Percentiles rank a stretch among this genome's conserved stretches.
phyloP scores from a whole-genome alignment of 2,329 filamentous ascomycete genomes.

The Phyllosticta citrichinensis region DNA sequence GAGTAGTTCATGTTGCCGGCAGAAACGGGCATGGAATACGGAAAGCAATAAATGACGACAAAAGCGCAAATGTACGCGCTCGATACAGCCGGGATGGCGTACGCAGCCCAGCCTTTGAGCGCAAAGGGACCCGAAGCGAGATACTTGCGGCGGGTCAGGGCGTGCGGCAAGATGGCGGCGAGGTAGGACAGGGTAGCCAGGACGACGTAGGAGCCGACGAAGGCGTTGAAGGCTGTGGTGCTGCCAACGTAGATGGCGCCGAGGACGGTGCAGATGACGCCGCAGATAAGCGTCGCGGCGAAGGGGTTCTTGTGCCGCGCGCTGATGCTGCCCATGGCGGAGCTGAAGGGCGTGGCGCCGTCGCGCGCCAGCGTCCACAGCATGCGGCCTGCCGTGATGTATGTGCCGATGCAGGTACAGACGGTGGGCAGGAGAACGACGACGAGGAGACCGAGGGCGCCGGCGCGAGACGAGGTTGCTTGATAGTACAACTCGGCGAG shows the following conservation, averaged over 20 bases:
- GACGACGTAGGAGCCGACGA: constrained; percentile 52
- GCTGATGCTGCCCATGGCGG: constrained; percentile 39
- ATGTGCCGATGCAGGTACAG: constrained; percentile 44
- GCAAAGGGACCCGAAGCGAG: constrained; percentile 49
- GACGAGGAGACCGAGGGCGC: constrained; percentile 35
- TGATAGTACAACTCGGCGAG: constrained; percentile 56
- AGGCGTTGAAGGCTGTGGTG: constrained; percentile 56
- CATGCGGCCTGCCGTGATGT: constrained; percentile 52
- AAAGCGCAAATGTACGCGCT: constrained; percentile 51
- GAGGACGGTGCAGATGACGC: constrained; percentile 43
- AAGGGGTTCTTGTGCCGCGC: constrained; percentile 41
- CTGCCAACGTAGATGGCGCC: constrained; percentile 58
- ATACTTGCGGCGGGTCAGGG: constrained; percentile 28
- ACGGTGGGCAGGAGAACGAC: constrained; percentile 46
- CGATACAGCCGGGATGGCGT: constrained; percentile 34
- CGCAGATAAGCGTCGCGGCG: constrained; percentile 45
- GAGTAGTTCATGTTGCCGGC: constrained; percentile 45
- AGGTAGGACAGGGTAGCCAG: constrained; percentile 49
- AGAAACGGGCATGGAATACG: constrained; percentile 36
- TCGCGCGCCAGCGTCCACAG: constrained; percentile 54
- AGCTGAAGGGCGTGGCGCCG: constrained; percentile 44
- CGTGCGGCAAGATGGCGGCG: constrained; percentile 48
- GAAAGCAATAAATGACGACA: constrained; percentile 54
- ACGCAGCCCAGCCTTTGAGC: constrained; percentile 29
- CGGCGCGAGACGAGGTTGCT: constrained; percentile 31